Base-by-base conservation (phyloP, 768 basidiomycete species). In the Neoboletus magnificus region DNA sequence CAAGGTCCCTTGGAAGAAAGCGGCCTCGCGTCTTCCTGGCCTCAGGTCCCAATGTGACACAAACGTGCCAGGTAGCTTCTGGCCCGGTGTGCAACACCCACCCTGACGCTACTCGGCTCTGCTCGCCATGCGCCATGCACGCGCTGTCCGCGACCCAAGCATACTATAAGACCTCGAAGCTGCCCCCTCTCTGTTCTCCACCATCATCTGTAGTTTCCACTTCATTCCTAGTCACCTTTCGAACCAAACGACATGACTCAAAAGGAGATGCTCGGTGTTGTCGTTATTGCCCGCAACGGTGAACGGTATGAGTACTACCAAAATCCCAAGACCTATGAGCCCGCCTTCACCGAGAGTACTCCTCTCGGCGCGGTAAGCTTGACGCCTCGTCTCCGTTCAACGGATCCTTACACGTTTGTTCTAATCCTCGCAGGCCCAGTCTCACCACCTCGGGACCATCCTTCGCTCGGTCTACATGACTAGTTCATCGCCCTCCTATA, bases 261-360 rank as follows among this genome's bases (percentile, higher is more conserved):
- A 10, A 59, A 74, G 51, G 72, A 85, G 73, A 85, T 91, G 55
- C 84, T 86, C 65, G 89, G 89, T 74, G 87, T 85, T 66, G 79
- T 91, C 63, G 77, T 90, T 70, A 76, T 91, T 66, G 84, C 85
- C 56, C 85, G 89, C 68, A 90, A 91, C 68, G 89, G 89, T 56
- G 89, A 89, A 72, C 83, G 88, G 59, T 72, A 70, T 63, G 82
- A 79, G 65, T 86, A 78, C 70, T 81, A 80, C 74, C 89, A 91
- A 71, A 80, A 91, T 67, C 88, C 89, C 23, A 70, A 74, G 63
- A 86, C 80, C 33, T 90, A 91, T 66, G 73, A 81, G 58, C 77
- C 79, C 44, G 75, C 79, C 30, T 78, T 79, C 66, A 83, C 87
- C 10, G 82, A 83, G 74, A 86, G 85, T 48, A 91, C 87, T 40